Evolutionary conservation across 805 yeast species (phyloP).

Genomic region (Sungouiella blattae): DNA sequence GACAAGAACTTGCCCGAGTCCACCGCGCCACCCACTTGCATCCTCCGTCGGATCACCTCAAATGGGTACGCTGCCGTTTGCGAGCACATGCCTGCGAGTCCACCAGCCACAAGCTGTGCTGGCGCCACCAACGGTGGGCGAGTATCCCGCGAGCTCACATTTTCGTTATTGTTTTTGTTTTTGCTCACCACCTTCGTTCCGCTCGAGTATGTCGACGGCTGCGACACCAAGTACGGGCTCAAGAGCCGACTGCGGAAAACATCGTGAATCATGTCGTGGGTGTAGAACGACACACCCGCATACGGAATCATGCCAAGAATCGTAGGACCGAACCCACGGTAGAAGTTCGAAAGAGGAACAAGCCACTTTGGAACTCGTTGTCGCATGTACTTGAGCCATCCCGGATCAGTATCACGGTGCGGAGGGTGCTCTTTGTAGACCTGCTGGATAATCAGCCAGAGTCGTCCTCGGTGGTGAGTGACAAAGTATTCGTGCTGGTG

Average conservation of each 20-base stretch:
- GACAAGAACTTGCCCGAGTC: constrained; percentile 56
- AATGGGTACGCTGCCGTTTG: constrained; percentile 97
- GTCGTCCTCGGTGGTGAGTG: constrained; percentile 27
- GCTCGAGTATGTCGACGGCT: constrained; percentile 6
- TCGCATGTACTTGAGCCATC: constrained; percentile 35
- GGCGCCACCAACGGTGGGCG: constrained; percentile 75
- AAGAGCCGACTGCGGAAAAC: constrained; percentile 62
- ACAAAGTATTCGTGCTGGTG: constrained; percentile 21
- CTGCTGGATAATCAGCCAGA: constrained; percentile 27
- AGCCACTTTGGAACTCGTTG: constrained; percentile 27
- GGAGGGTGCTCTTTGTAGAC: constrained; percentile 39
- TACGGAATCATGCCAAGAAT: constrained; percentile 95
- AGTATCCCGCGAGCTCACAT: constrained; percentile 31
- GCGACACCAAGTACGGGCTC: constrained; percentile 47
- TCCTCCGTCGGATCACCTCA: constrained; percentile 88
- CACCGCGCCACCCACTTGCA: constrained; percentile 89
- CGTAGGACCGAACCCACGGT: constrained; percentile 92
- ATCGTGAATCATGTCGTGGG: constrained; percentile 91
- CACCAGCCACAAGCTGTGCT: constrained; percentile 95
- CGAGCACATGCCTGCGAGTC: constrained; percentile 90
- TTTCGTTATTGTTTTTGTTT: constrained; percentile 10
- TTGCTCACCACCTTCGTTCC: constrained; percentile 17
- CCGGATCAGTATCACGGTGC: constrained; percentile 29
- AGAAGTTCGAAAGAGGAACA: constrained; percentile 61
- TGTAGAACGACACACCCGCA: constrained; percentile 95